Base-by-base conservation (phyloP, 2,329 filamentous ascomycete species). In the Ascosphaera apis region DNA sequence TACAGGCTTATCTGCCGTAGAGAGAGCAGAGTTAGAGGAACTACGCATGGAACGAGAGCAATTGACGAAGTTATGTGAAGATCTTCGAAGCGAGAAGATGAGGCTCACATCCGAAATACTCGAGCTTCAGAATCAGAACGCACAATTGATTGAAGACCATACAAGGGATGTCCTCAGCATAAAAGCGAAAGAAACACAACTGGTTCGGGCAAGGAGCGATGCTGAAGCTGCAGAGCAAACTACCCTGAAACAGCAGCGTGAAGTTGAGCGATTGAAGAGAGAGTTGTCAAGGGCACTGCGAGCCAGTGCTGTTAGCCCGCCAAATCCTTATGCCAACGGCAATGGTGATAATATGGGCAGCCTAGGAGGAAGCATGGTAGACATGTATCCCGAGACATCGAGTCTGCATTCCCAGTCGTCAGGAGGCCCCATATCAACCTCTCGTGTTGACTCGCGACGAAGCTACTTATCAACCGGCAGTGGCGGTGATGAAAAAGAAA, bases 121-220 rank as follows among this genome's bases (percentile, higher is more conserved):
- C 45, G 88, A 95, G 55, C 67, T 98, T 19, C 91, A 93, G 57
- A 91, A 92, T 48, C 82, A 93, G 52, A 98, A 98, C 48, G 88
- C 88, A 16, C 78, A 88, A 42, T 65, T 98, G 23, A 98, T 98
- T 41, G 88, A 98, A 56, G 86, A 95, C 48, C 86, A 95, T 53
- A 98, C 88, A 0, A 69, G 86, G 34, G 86, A 98, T 48, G 82
- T 93, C 0, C 65, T 98, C 31, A 88, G 83, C 46, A 91, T 98
- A 59, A 95, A 95, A 54, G 88, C 88, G 11, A 98, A 98, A 56
- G 88, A 98, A 55, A 95, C 88, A 2, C 88, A 98, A 48, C 67
- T 98, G 3, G 86, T 95, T 7, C 76, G 88, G 32, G 84, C 88
- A 8, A 69, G 84, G 37, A 83, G 79, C 44, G 88, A 98, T 48